Conservation (phyloP, 306 rosid species). For the Abrus pulchellus region DNA sequence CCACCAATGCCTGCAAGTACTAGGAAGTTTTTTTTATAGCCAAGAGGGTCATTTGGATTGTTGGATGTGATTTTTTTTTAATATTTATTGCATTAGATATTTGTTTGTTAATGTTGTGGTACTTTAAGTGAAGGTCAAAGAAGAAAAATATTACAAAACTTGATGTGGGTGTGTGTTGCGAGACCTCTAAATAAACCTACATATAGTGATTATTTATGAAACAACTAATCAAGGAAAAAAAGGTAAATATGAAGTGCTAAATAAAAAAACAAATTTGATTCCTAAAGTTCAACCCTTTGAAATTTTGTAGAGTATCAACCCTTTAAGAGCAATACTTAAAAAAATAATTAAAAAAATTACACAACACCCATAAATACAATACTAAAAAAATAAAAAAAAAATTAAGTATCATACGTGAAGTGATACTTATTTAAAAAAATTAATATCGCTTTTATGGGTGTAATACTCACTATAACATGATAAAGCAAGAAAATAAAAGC, state of each 20-base stretch:
- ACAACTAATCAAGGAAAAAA: slow-evolving; percentile 57
- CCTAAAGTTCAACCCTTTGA: slow-evolving; percentile 35
- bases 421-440: no score
- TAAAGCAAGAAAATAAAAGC: no score
- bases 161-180: slow-evolving; percentile 41
- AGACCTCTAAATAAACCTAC: slow-evolving; percentile 56
- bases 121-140: slow-evolving; percentile 56
- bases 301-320: no score
- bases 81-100: slow-evolving; percentile 53
- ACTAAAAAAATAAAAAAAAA: no score
- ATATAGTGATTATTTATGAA: slow-evolving; percentile 45
- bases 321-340: no score
- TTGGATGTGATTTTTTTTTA: slow-evolving; percentile 53
- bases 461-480: no score
- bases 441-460: no score
- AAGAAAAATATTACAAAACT: slow-evolving; percentile 49
- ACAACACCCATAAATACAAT: no score
- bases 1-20: slow-evolving; percentile 31
- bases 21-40: slow-evolving; percentile 54
- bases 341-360: no score
- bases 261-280: slow-evolving; percentile 41
- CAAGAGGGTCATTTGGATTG: slow-evolving; percentile 61
- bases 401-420: no score
- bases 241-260: slow-evolving; percentile 59
- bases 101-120: slow-evolving; percentile 58